Evolutionary conservation across 2,329 filamentous ascomycete genomes (phyloP), one percentile per base, ranked within the genome.

Genomic region (Aspergillus uvarum): DNA sequence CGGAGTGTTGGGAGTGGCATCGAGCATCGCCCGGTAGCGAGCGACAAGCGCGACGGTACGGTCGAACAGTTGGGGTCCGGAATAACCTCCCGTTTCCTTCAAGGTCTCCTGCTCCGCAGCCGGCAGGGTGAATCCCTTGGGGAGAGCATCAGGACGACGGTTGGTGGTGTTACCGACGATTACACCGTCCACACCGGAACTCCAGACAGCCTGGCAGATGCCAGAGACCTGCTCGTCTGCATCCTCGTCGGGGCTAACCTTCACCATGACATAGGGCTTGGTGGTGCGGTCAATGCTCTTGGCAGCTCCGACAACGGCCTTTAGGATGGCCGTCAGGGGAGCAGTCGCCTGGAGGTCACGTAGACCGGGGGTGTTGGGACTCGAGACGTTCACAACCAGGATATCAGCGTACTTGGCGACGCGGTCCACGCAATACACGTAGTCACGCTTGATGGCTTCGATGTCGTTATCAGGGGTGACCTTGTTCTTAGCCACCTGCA

Each of bases 91-190:
- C 21, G 88, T 87, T 77, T 97, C 91, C 59, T 83, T 81, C 32
- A 97, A 76, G 1, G 88, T 83, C 61, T 80, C 77, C 66, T 87
- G 82, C 72, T 99, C 94, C 64, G 84, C 81, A 2, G 80, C 69
- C 0, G 88, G 84, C 26, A 96, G 81, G 35, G 80, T 75, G 65
- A 89, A 85, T 26, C 89, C 87, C 24, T 83, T 78, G 0, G 92
- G 89, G 0, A 94, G 73, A 2, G 93, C 79, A 3, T 87, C 88
- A 0, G 88, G 84, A 48, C 95, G 84, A 65, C 88, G 85, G 78
- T 95, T 96, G 2, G 95, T 99, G 0, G 95, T 99, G 80, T 99
- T 99, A 11, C 94, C 95, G 4, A 99, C 94, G 63, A 99, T 97
- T 38, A 99, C 87, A 29, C 95, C 95, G 68, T 97, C 93, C 2